Evolutionary conservation across 768 basidiomycete genomes (phyloP).

Genomic region (Lactifluus hygrophoroides): DNA sequence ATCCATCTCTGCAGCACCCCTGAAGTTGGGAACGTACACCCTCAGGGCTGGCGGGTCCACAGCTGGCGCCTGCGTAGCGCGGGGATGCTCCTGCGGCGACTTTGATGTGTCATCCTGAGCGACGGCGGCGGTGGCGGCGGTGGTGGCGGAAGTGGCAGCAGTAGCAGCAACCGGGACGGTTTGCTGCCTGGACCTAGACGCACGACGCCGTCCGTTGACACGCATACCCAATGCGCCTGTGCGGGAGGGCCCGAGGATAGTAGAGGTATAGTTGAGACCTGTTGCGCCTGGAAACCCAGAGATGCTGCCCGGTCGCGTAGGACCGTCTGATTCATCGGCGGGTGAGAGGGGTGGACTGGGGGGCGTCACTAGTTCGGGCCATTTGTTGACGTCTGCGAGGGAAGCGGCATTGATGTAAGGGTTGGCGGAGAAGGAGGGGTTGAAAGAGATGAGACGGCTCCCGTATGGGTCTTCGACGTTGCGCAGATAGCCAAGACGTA

Average conservation of each 20-base stretch:
- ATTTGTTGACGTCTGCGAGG: constrained; percentile 68
- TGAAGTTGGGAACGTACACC: constrained; percentile 69
- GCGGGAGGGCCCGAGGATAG: constrained; percentile 69
- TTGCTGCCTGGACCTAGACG: background rate
- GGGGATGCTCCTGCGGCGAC: constrained; percentile 8
- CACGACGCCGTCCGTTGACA: constrained; percentile 41
- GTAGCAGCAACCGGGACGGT: background rate
- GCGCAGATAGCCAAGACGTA: constrained; percentile 83
- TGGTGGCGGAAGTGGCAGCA: too few species aligned
- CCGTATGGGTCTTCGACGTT: constrained; percentile 84
- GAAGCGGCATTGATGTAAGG: constrained; percentile 76
- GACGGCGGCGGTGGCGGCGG: too few species aligned
- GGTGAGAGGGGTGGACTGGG: constrained; percentile 66
- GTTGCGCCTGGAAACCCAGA: constrained; percentile 42
- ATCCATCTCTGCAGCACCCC: constrained; percentile 83
- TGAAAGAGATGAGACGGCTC: constrained; percentile 69
- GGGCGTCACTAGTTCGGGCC: constrained; percentile 77
- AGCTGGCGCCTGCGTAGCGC: background rate
- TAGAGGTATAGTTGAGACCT: constrained; percentile 74
- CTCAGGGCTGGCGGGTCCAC: constrained; percentile 24
- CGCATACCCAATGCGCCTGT: constrained; percentile 71
- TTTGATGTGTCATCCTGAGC: constrained; percentile 7
- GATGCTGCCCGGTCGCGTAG: constrained; percentile 22
- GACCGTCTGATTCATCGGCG: constrained; percentile 53
- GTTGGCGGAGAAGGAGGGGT: constrained; percentile 69